Base-by-base conservation (phyloP, 129 eudicot species). In the Heracleum sosnowskyi region DNA sequence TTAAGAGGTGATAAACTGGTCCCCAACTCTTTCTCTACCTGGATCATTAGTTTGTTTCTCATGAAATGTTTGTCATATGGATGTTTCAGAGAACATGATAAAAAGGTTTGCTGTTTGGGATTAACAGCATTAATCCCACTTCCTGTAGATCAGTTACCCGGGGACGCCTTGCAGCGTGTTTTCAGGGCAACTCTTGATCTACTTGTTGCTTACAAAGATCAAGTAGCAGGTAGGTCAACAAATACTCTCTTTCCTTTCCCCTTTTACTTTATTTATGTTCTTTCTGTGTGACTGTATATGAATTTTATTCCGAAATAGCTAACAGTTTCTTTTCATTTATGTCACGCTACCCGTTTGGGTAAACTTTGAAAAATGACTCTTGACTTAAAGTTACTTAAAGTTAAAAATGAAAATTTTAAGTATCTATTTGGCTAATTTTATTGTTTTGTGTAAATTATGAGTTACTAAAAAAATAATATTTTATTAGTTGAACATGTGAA, bases 161-260 rank as follows among this genome's bases (percentile, higher is more conserved):
- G 80, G 47, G 97, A 93, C 81, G 98, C 98, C 37, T 83, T 93
- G 69, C 96, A 92, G 80, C 98, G 98, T 88, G 87, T 93, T 81
- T 93, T 93, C 64, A 91, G 86, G 85, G 93, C 97, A 81, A 82
- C 93, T 46, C 98, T 93, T 79, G 98, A 93, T 37, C 86, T 93
- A 84, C 98, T 93, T 86, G 92, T 87, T 69, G 97, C 97, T 40
- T 93, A 93, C 85, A 93, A 93, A 86, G 97, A 93, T 42, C 98
- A 93, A 86, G 85, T 93, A 84, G 98, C 97, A 85, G 98, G 98
- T 93, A 51, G 75, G 36, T 77, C 20, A 63, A 39, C 31, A n/a
- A 18, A 44, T 44, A 13, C 39, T 44, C 12, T 37, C 35, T 53
- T 7, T 60, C 68, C 47, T 11, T 7, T 35, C n/a, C n/a, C 63